phyloP scores from a whole-genome alignment of 2,329 filamentous ascomycete species.

The Fusarium falciforme region DNA sequence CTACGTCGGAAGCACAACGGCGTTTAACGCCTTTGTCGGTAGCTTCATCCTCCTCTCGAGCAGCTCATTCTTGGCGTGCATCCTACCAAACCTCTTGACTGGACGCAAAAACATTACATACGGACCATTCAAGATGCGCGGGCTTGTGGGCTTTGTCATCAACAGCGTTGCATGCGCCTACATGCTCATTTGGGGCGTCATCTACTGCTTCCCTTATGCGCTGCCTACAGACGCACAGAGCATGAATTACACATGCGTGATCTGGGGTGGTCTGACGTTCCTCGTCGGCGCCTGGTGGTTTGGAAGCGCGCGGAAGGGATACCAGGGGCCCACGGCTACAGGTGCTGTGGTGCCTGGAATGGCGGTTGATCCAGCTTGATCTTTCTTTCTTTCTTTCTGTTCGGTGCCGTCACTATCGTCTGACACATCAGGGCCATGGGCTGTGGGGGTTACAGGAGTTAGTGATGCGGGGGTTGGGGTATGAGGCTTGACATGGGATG shows the following conservation, averaged over 20 bases:
- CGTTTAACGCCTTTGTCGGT: constrained; percentile 75
- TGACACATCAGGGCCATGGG: background rate
- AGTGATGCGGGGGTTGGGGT: background rate
- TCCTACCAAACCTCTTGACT: constrained; percentile 67
- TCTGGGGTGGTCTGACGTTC: constrained; percentile 56
- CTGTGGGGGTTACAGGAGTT: background rate
- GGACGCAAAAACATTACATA: constrained; percentile 52
- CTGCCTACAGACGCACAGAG: constrained; percentile 56
- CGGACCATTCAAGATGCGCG: constrained; percentile 69
- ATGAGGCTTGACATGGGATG: background rate
- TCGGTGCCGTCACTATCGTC: background rate
- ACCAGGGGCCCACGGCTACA: constrained; percentile 38
- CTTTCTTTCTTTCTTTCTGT: background rate
- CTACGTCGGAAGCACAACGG: constrained; percentile 73
- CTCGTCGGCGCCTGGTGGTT: constrained; percentile 58
- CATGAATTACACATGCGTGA: constrained; percentile 66
- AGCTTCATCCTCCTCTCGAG: constrained; percentile 53
- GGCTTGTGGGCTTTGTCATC: constrained; percentile 59
- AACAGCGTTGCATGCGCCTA: constrained; percentile 66
- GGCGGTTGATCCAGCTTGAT: constrained; percentile 32
- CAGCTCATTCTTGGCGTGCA: constrained; percentile 67
- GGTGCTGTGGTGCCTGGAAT: constrained; percentile 36
- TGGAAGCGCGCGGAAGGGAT: constrained; percentile 42
- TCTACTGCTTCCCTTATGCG: constrained; percentile 70
- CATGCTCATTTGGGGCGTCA: constrained; percentile 70